Conservation (phyloP, 2,329 filamentous ascomycete genomes). For the Emmonsia crescens region DNA sequence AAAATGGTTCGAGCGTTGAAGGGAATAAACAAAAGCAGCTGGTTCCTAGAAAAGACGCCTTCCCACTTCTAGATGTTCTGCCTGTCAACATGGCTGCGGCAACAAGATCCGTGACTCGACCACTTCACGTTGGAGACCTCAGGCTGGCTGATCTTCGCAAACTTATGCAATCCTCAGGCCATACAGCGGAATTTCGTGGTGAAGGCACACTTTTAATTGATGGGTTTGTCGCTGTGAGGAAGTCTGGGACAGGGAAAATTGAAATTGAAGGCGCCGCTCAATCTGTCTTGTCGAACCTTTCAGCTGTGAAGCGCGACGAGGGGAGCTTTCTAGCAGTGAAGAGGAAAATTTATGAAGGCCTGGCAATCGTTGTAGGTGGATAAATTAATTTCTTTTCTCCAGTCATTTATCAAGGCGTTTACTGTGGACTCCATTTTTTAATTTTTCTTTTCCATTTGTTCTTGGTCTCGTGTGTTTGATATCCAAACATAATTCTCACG, state of each 20-base stretch:
- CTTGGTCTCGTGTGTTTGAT: conserved; percentile 18
- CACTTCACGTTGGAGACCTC: conserved; percentile 88
- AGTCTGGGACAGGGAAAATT: conserved; percentile 75
- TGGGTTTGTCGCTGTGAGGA: conserved; percentile 75
- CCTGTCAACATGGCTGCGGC: conserved; percentile 56
- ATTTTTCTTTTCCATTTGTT: conserved; percentile 19
- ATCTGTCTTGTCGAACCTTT: conserved; percentile 33
- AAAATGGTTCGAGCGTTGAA: conserved; percentile 25
- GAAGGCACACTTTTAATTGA: conserved; percentile 89
- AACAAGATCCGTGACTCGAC: conserved; percentile 66
- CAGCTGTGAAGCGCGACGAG: conserved; percentile 40
- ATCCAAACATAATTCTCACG: background rate
- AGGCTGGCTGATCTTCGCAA: conserved; percentile 78
- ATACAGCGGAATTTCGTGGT: conserved; percentile 83
- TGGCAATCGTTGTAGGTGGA: conserved; percentile 77
- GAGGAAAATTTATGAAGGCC: conserved; percentile 81
- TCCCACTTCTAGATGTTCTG: conserved; percentile 49
- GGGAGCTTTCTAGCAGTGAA: conserved; percentile 78
- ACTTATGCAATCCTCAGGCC: conserved; percentile 69
- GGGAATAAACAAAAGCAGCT: conserved; percentile 16
- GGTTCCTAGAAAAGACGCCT: conserved; percentile 22
- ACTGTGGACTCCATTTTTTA: conserved; percentile 22
- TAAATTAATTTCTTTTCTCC: conserved; percentile 25
- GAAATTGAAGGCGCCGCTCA: conserved; percentile 71
- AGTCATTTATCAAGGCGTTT: conserved; percentile 3